These are phyloP conservation scores for Xylariaceae sp. DNA, from an alignment of 2,329 filamentous ascomycete genomes.

Conservation along the genomic window DNA sequence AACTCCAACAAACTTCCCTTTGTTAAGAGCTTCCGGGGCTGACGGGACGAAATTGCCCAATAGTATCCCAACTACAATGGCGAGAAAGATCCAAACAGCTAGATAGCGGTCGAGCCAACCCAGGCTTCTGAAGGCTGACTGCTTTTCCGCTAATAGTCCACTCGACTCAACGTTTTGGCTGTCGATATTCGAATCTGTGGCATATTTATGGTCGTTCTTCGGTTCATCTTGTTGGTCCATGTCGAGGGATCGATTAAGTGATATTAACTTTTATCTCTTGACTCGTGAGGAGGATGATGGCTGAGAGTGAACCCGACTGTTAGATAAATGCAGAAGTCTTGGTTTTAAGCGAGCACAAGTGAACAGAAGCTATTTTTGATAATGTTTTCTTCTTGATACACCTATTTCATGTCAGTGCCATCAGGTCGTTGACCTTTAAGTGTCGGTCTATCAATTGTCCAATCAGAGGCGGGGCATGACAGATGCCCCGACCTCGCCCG, in stretches of 20 bases:
- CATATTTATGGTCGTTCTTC: neutral
- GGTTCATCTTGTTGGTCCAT: constrained; percentile 3
- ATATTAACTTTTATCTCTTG: no score
- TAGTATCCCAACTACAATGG: constrained; percentile 73
- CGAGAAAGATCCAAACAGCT: constrained; percentile 72
- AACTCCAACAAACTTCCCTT: constrained; percentile 66
- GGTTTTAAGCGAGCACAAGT: no score
- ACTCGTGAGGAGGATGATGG: constrained; percentile 1
- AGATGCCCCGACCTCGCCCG: constrained; percentile 1
- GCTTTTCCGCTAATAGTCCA: constrained; percentile 12
- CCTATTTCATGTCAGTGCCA: no score
- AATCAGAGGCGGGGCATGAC: constrained; percentile 26
- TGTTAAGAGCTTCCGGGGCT: constrained; percentile 61
- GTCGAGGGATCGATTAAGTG: neutral
- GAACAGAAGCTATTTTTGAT: no score
- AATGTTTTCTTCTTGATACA: no score
- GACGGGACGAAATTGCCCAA: constrained; percentile 71
- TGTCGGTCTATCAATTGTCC: constrained; percentile 7
- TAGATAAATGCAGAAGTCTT: no score
- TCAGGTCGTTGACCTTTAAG: no score
- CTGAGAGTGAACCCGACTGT: no score
- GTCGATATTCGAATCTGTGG: constrained; percentile 7
- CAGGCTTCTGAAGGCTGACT: constrained; percentile 52
- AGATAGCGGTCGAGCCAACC: constrained; percentile 62
- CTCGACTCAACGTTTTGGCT: constrained; percentile 5